Evolutionary conservation across 2,329 filamentous ascomycete species (phyloP), one percentile per base, ranked within the genome.

Genomic region (Fusarium haematococcum): DNA sequence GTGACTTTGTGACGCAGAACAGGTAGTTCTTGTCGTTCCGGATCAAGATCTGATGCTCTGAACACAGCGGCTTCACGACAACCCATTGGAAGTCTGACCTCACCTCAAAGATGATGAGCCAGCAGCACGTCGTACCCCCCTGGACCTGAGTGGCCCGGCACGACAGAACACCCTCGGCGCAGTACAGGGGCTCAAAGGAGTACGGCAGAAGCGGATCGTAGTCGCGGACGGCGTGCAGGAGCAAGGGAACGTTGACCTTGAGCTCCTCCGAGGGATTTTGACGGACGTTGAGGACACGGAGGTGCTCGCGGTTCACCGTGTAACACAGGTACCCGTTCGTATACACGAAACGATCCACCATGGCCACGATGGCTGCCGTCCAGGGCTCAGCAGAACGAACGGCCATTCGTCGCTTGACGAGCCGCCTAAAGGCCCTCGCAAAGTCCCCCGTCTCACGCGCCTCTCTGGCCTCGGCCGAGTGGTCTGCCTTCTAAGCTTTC

Each of bases 291-390:
- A 93, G 84, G 30, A 94, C 80, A 4, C 89, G 88, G 30, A 95
- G 84, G 58, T 79, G 77, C 69, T 79, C 61, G 39, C 77, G 68
- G 48, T 86, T 85, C 45, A 86, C 79, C 13, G 89, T 86, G 78
- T 94, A 92, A 75, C 92, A 94, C 18, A 95, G 82, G 13, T 89
- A 85, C 7, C 93, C 92, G 67, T 90, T 86, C 20, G 85, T 84
- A 79, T 93, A 94, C 2, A 91, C 80, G 80, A 92, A 94, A 5
- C 86, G 85, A 27, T 90, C 87, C 5, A 88, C 91, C 62, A 89
- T 84, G 5, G 88, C 92, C 35, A 94, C 78, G 0, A 91, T 83
- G 3, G 87, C 88, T 18, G 88, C 88, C 0, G 89, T 86, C 78
- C 90, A 94, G 0, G 93, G 93, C 35, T 86, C 82, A 6, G 91